Evolutionary conservation across 306 rosid genomes (phyloP), one percentile per base, ranked within the genome.

Genomic region (Erythrophleum fordii): DNA sequence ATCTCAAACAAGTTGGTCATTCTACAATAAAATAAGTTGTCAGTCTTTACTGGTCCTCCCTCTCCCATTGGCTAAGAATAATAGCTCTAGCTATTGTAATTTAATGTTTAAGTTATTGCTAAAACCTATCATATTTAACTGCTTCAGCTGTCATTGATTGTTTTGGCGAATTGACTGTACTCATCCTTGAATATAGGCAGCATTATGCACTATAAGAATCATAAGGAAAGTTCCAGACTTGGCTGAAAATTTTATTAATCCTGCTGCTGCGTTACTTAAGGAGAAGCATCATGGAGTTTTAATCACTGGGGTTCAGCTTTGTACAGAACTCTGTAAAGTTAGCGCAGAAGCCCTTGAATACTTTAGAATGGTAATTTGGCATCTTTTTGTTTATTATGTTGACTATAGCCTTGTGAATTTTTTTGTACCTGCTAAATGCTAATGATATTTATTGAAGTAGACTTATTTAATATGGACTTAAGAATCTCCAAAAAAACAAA

Each of bases 261-360:
- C 98, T 77, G 92, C 99, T 78, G 92, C 92, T 82, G 77, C 94
- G 59, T 92, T 95, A 82, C 96, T 95, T 66, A 90, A 86, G 90
- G 99, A 93, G 92, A 95, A 95, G 79, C 98, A 95, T 83, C 99
- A 95, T 69, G 99, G 99, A 20, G 99, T 93, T 81, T 83, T 95
- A 85, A 93, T 95, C 76, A 93, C 99, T 61, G 99, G 97, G 68
- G 91, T 95, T 89, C 99, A 92, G 82, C 97, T 95, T 83, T 91
- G 99, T 90, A 90, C 94, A 82, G 99, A 93, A 82, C 93, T 95
- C 80, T 95, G 98, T 86, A 89, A 90, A 88, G 88, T 85, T 86
- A 89, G 92, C 76, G 39, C 84, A 18, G 99, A 95, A 83, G 98
- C 98, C 79, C 99, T 93, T 81, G 97, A 90, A 79, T 85, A 88